These are phyloP conservation scores for Sarocladium brachiariae DNA, from an alignment of 2,329 filamentous ascomycete genomes.

Conservation along the genomic window DNA sequence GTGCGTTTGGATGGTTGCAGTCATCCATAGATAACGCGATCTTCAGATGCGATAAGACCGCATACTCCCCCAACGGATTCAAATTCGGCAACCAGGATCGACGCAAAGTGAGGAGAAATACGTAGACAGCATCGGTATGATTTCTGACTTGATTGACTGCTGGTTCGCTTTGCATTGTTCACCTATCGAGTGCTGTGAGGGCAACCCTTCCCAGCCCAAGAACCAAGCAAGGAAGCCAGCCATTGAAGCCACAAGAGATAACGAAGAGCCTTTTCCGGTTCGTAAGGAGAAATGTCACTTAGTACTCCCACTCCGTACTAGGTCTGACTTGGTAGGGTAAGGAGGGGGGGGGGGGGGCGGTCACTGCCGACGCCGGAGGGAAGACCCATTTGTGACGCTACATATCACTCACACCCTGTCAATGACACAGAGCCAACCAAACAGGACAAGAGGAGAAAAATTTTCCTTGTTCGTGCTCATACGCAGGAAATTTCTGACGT, in stretches of 20 bases:
- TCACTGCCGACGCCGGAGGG: conserved; percentile 8
- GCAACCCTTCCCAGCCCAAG: too few species aligned
- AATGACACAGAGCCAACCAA: conserved; percentile 2
- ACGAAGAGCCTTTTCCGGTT: too few species aligned
- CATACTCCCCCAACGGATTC: conserved; percentile 2
- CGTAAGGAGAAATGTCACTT: too few species aligned
- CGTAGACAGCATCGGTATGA: not conserved
- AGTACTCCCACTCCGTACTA: too few species aligned
- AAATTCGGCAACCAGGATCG: not conserved
- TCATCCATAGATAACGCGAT: not conserved
- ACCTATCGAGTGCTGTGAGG: too few species aligned
- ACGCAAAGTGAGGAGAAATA: not conserved
- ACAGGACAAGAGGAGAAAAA: not conserved
- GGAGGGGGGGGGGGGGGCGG: not conserved
- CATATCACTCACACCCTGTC: conserved; percentile 3
- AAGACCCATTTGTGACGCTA: conserved; percentile 1
- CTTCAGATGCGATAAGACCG: not conserved
- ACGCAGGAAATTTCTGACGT: not conserved
- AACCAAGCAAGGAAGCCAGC: too few species aligned
- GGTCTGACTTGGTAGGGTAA: not conserved
- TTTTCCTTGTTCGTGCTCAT: conserved; percentile 3
- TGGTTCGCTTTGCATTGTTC: not conserved
- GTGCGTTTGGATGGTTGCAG: not conserved
- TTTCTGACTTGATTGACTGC: not conserved
- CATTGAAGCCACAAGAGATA: too few species aligned